Conservation (phyloP, 805 yeast species). For the Saturnispora kantuleensis region DNA sequence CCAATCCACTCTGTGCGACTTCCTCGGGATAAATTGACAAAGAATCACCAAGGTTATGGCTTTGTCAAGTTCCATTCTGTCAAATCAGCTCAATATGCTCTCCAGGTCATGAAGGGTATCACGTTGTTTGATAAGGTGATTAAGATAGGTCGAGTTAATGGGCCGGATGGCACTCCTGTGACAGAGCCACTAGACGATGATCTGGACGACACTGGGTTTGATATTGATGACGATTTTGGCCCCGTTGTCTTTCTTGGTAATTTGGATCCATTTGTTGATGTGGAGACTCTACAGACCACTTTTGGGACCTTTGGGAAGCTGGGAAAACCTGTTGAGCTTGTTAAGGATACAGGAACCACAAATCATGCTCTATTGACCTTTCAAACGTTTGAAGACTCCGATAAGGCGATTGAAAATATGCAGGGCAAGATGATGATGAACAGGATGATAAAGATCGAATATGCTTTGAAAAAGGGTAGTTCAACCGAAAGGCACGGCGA, state of each 20-base stretch:
- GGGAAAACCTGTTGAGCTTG: constrained; percentile 34
- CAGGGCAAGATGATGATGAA: constrained; percentile 64
- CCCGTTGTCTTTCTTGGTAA: constrained; percentile 48
- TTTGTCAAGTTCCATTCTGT: constrained; percentile 60
- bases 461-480: constrained; percentile 60
- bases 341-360: constrained; percentile 31
- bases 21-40: constrained; percentile 69
- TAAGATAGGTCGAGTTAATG: constrained; percentile 41
- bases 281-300: constrained; percentile 41
- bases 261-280: constrained; percentile 58
- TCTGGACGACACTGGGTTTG: constrained; percentile 6
- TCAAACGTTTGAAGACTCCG: constrained; percentile 57
- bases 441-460: constrained; percentile 46
- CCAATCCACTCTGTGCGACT: constrained; percentile 62
- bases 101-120: constrained; percentile 48
- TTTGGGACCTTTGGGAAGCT: constrained; percentile 64
- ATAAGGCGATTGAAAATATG: constrained; percentile 60
- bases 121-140: constrained; percentile 52
- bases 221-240: constrained; percentile 29
- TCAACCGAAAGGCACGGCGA: constrained; percentile 65
- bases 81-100: constrained; percentile 63
- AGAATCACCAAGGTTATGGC: constrained; percentile 77
- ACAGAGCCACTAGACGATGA: constrained; percentile 7
- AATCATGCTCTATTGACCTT: constrained; percentile 63
- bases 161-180: neutral